phyloP scores from a whole-genome alignment of 2,329 filamentous ascomycete genomes.

The Akanthomyces uredinophilus region DNA sequence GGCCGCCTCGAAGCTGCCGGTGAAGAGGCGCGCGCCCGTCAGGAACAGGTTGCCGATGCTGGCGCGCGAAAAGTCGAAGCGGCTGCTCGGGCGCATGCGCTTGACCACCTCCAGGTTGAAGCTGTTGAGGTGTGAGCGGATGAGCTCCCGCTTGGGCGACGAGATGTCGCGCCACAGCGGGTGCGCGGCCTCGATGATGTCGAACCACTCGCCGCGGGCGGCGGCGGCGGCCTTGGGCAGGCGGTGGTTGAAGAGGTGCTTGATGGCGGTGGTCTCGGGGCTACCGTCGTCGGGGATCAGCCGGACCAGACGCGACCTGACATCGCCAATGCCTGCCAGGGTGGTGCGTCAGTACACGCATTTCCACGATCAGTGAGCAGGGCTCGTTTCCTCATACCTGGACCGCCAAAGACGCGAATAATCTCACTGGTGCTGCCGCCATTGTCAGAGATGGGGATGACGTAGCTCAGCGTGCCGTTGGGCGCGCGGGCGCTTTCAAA shows the following conservation, averaged over 20 bases:
- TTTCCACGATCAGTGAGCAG: background rate
- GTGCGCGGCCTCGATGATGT: slow-evolving; percentile 80
- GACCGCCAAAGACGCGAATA: slow-evolving; percentile 90
- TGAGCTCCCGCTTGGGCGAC: slow-evolving; percentile 68
- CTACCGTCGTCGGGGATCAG: slow-evolving; percentile 67
- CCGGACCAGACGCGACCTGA: slow-evolving; percentile 66
- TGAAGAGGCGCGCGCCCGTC: slow-evolving; percentile 82
- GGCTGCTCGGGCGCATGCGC: slow-evolving; percentile 63
- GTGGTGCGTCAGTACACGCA: background rate
- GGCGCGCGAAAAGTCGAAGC: slow-evolving; percentile 72
- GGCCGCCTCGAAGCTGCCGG: slow-evolving; percentile 84
- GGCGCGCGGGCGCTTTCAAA: slow-evolving; percentile 64
- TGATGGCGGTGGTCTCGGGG: slow-evolving; percentile 68
- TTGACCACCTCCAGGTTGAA: slow-evolving; percentile 76
- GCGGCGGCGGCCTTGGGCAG: slow-evolving; percentile 53
- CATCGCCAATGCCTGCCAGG: slow-evolving; percentile 50
- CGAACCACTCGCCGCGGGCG: slow-evolving; percentile 77
- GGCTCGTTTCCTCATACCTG: slow-evolving; percentile 49
- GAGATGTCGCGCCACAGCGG: slow-evolving; percentile 67
- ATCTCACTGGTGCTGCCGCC: slow-evolving; percentile 90
- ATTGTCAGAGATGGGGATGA: slow-evolving; percentile 95
- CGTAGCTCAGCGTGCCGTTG: slow-evolving; percentile 69
- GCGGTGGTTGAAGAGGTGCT: slow-evolving; percentile 81
- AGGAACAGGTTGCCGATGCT: slow-evolving; percentile 77
- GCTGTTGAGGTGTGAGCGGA: slow-evolving; percentile 70